These are phyloP conservation scores for Pistacia atlantica DNA, from an alignment of 345 rosid genomes.

Conservation along the genomic window DNA sequence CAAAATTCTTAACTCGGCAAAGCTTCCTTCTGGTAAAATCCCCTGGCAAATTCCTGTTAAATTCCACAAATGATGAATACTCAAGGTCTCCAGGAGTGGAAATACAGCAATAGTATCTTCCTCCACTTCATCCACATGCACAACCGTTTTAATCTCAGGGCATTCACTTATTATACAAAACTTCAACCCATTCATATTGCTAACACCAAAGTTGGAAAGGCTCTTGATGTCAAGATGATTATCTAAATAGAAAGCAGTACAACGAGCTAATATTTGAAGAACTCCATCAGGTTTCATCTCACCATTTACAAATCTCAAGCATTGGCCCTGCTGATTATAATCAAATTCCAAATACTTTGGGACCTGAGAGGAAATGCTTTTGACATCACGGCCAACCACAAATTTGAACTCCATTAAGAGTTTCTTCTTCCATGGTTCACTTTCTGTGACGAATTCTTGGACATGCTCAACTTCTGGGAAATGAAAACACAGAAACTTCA, in stretches of 20 bases:
- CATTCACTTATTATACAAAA: constrained; percentile 24
- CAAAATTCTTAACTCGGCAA: not conserved
- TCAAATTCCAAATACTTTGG: constrained; percentile 13
- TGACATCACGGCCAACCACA: constrained; percentile 23
- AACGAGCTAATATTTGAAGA: not conserved
- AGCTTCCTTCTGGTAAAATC: constrained; percentile 1
- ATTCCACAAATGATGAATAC: constrained; percentile 18
- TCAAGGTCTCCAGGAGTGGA: constrained; percentile 13
- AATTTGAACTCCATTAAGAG: constrained; percentile 19
- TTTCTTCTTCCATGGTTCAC: not conserved
- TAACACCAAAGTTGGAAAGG: constrained; percentile 9
- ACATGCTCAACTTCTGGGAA: not conserved
- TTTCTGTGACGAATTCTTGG: not conserved
- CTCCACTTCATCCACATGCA: not conserved
- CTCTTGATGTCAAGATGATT: too few species aligned
- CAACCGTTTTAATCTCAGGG: constrained; percentile 1
- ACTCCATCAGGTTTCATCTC: constrained; percentile 2
- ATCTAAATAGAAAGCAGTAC: not conserved
- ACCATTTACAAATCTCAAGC: constrained; percentile 22
- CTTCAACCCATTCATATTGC: constrained; percentile 9
- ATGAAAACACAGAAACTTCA: not conserved
- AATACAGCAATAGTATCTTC: not conserved
- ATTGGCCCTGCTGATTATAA: constrained; percentile 6
- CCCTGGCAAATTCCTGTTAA: constrained; percentile 13
- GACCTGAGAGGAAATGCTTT: constrained; percentile 13